Evolutionary conservation across 2,329 filamentous ascomycete species (phyloP).

Genomic region (Metarhizium brunneum): DNA sequence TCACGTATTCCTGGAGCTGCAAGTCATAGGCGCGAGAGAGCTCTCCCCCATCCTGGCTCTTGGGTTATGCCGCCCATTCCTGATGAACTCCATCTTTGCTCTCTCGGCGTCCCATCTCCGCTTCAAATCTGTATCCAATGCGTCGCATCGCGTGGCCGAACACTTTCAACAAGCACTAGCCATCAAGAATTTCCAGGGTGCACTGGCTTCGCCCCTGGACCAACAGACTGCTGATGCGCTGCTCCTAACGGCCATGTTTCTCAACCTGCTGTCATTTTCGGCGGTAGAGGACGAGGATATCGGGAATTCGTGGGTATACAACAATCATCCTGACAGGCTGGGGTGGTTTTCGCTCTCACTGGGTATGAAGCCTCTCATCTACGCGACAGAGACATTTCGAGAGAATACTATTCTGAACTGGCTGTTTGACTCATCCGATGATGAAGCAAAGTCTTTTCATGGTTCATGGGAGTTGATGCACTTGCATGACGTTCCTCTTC

Average conservation of each 20-base stretch:
- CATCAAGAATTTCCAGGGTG: constrained; percentile 11
- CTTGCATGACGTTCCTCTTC: constrained; percentile 8
- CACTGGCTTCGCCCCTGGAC: constrained; percentile 11
- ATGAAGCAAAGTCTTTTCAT: constrained; percentile 7
- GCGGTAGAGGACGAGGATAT: constrained; percentile 4
- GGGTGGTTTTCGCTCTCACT: constrained; percentile 15
- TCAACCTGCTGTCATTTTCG: constrained; percentile 16
- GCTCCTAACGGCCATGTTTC: constrained; percentile 14
- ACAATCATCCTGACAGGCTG: constrained; percentile 1
- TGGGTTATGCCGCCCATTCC: constrained; percentile 3
- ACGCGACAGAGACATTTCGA: constrained; percentile 10
- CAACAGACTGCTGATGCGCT: constrained; percentile 13
- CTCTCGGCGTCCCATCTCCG: constrained; percentile 15
- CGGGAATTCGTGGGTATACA: not conserved
- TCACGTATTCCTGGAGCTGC: constrained; percentile 5
- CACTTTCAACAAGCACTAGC: constrained; percentile 14
- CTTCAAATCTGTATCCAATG: constrained; percentile 3
- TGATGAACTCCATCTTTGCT: too few relatives aligned
- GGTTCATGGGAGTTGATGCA: constrained; percentile 6
- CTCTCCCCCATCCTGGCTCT: constrained; percentile 6
- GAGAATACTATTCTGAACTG: constrained; percentile 11
- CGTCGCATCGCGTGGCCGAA: constrained; percentile 12
- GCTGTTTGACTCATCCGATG: constrained; percentile 9
- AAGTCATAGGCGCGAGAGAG: constrained; percentile 3
- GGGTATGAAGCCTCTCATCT: constrained; percentile 13